These are phyloP conservation scores for Vigna unguiculata DNA, from an alignment of 306 rosid species.

Conservation along the genomic window DNA sequence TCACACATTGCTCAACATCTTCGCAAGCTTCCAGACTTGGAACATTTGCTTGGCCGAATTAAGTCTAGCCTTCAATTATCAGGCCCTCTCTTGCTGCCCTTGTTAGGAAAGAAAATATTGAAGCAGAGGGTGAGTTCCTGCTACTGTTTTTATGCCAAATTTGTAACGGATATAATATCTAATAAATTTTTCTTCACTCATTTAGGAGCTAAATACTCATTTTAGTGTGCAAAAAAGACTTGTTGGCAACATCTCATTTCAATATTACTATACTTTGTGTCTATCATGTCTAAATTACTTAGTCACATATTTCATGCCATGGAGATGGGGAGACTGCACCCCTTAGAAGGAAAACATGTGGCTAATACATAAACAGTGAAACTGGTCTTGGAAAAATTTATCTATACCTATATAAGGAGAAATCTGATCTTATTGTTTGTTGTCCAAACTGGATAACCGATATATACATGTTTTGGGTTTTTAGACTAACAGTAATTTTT, in stretches of 20 bases:
- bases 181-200: slow-evolving; percentile 12
- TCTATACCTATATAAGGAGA: neutral
- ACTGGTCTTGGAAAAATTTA: neutral
- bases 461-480: slow-evolving; percentile 1
- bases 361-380: slow-evolving; percentile 24
- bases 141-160: slow-evolving; percentile 13
- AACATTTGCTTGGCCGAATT: slow-evolving; percentile 80
- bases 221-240: slow-evolving; percentile 29
- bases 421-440: slow-evolving; percentile 5
- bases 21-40: slow-evolving; percentile 83
- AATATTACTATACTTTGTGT: neutral
- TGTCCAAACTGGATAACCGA: slow-evolving; percentile 16
- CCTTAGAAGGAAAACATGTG: slow-evolving; percentile 2
- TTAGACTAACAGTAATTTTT: slow-evolving; percentile 11
- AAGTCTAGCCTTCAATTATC: slow-evolving; percentile 78
- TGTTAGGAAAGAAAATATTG: slow-evolving; percentile 74
- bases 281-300: neutral
- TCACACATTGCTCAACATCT: slow-evolving; percentile 72
- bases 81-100: slow-evolving; percentile 67
- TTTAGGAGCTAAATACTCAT: slow-evolving; percentile 23
- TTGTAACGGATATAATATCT: slow-evolving; percentile 15
- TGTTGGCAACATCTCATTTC: slow-evolving; percentile 23
- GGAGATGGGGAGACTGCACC: slow-evolving; percentile 32
- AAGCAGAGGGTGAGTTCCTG: slow-evolving; percentile 79
- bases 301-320: slow-evolving; percentile 19